Evolutionary conservation across 148 eudicot species (phyloP).

Genomic region (Nyssa sinensis): DNA sequence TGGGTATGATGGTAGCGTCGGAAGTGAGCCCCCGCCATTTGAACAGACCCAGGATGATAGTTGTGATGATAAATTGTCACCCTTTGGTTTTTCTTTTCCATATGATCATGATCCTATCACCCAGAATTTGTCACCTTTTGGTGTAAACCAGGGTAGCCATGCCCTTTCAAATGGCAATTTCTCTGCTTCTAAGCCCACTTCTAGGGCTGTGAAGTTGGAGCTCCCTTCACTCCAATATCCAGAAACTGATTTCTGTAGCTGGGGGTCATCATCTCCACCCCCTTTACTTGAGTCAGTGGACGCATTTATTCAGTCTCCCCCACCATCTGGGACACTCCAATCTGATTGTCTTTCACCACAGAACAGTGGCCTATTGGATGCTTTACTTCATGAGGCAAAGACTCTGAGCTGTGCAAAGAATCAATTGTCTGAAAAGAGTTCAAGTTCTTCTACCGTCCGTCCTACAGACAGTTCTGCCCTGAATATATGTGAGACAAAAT

Average conservation of each 20-base stretch:
- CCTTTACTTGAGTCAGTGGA: constrained; percentile 21
- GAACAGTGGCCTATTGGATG: constrained; percentile 27
- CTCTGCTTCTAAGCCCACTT: constrained; percentile 22
- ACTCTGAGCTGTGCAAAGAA: constrained; percentile 7
- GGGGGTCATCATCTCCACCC: constrained; percentile 21
- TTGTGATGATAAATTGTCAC: constrained; percentile 11
- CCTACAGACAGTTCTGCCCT: constrained; percentile 6
- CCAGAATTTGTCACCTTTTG: background rate
- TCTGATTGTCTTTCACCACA: too few relatives aligned
- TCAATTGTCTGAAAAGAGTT: constrained; percentile 14
- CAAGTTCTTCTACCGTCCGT: constrained; percentile 13
- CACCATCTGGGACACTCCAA: too few relatives aligned
- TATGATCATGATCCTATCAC: constrained; percentile 17
- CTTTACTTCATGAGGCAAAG: constrained; percentile 17
- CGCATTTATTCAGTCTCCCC: constrained; percentile 25
- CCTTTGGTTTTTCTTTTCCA: constrained; percentile 10
- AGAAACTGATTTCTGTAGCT: constrained; percentile 23
- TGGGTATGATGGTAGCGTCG: background rate
- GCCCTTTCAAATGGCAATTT: constrained; percentile 25
- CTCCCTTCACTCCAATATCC: constrained; percentile 38
- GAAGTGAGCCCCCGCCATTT: constrained; percentile 4
- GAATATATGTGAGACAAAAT: constrained; percentile 12
- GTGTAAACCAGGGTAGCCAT: constrained; percentile 22
- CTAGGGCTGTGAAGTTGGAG: constrained; percentile 13
- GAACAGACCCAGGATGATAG: constrained; percentile 13